Conservation (phyloP, 768 basidiomycete genomes). For the Russula brevipes region DNA sequence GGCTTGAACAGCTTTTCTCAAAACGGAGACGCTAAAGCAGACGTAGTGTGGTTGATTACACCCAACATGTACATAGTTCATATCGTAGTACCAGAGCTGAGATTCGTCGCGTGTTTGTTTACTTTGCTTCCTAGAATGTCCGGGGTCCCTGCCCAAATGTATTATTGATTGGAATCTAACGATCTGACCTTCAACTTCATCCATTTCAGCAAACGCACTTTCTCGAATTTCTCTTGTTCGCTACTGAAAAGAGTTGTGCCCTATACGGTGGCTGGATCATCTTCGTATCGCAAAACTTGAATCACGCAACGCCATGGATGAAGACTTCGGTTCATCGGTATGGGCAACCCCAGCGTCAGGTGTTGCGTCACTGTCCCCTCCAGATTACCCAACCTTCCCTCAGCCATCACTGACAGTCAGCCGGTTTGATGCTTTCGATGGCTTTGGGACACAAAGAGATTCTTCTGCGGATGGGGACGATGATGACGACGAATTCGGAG, state of each 20-base stretch:
- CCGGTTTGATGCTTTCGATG: slow-evolving; percentile 48
- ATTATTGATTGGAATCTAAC: not conserved
- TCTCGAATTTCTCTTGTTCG: not conserved
- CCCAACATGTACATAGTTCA: not conserved
- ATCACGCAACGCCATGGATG: slow-evolving; percentile 47
- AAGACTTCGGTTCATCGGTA: slow-evolving; percentile 69
- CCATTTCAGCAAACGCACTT: not conserved
- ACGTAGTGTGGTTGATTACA: not conserved
- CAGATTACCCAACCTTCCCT: slow-evolving; percentile 19
- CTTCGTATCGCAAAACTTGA: not conserved
- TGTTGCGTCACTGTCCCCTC: slow-evolving; percentile 15
- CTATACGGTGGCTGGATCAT: not conserved
- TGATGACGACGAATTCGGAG: slow-evolving; percentile 81
- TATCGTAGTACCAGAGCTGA: not conserved
- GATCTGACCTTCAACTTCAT: not conserved
- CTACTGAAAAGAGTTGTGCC: not conserved
- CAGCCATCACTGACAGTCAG: slow-evolving; percentile 27
- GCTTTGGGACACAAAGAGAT: slow-evolving; percentile 48
- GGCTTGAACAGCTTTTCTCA: not conserved
- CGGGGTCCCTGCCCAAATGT: slow-evolving; percentile 11
- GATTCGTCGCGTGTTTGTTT: not conserved
- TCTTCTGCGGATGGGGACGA: slow-evolving; percentile 37
- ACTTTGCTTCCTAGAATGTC: slow-evolving; percentile 11
- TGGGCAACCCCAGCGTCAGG: slow-evolving; percentile 49
- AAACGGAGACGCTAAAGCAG: not conserved